Conservation (phyloP, 2,329 filamentous ascomycete genomes). For the Colletotrichum graminicola region DNA sequence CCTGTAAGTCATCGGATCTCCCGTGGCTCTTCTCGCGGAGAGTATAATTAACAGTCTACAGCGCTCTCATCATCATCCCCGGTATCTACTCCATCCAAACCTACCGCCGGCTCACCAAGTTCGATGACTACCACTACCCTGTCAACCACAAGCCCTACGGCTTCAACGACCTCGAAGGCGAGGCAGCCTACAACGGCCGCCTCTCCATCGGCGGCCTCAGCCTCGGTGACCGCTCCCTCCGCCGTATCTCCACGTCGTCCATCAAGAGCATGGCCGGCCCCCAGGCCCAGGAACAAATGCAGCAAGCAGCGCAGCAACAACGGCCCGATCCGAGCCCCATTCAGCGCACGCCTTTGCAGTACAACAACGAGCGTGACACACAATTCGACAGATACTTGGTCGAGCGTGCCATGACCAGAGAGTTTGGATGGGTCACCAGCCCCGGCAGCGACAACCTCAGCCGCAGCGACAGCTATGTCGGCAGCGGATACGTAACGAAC, state of each 20-base stretch:
- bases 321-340: constrained; percentile 13
- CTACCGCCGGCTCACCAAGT: constrained; percentile 61
- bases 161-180: constrained; percentile 50
- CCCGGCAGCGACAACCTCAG: constrained; percentile 35
- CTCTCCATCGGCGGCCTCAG: constrained; percentile 40
- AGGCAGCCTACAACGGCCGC: constrained; percentile 28
- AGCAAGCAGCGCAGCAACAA: constrained; percentile 14
- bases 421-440: constrained; percentile 51
- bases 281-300: constrained; percentile 11
- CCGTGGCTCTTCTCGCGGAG: neutral
- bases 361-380: constrained; percentile 48
- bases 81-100: constrained; percentile 60
- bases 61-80: constrained; percentile 58
- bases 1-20: constrained; percentile 55
- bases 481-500: constrained; percentile 43
- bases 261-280: constrained; percentile 22
- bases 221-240: constrained; percentile 38
- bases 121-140: constrained; percentile 64
- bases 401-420: constrained; percentile 50
- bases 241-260: constrained; percentile 39
- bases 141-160: constrained; percentile 63
- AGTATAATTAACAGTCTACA: constrained; percentile 41
- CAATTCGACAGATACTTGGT: constrained; percentile 48
- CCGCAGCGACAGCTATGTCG: constrained; percentile 47
- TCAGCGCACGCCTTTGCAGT: constrained; percentile 32